A percentile compares a stretch with the other conserved stretches of the same genome.
These are phyloP conservation scores for Calonectria multiphialidica DNA, from an alignment of 2,329 filamentous ascomycete species.

Conservation along the genomic window DNA sequence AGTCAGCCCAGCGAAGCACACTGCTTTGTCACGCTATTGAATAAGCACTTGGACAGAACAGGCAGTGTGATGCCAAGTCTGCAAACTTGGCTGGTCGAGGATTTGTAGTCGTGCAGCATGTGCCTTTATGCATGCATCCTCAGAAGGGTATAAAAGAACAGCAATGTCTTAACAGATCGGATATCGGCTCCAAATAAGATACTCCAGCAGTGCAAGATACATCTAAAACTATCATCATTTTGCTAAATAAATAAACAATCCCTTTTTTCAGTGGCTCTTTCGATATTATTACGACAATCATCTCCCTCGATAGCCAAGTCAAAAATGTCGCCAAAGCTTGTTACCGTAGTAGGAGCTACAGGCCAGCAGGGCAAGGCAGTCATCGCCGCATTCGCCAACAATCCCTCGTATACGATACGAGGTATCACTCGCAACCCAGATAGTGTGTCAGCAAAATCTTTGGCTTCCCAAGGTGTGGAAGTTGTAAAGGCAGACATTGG, in stretches of 20 bases:
- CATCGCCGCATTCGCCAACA: constrained; percentile 1
- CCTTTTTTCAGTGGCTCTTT: background rate
- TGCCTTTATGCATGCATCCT: background rate
- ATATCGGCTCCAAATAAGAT: background rate
- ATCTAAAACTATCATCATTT: background rate
- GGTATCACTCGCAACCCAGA: constrained; percentile 8
- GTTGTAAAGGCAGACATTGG: constrained; percentile 11
- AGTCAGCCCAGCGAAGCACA: no score
- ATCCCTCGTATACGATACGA: background rate
- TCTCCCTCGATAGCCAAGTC: no score
- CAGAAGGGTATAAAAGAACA: background rate
- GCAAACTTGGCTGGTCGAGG: background rate
- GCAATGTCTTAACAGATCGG: background rate
- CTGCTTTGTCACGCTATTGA: background rate
- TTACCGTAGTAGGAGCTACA: background rate
- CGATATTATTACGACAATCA: background rate
- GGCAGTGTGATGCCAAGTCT: background rate
- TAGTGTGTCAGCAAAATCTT: background rate
- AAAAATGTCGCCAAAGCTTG: background rate
- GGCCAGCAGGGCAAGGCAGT: constrained; percentile 9
- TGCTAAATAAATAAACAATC: background rate
- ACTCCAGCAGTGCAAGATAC: background rate
- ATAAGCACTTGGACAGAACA: background rate
- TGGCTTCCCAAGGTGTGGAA: background rate
- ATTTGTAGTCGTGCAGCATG: background rate